Evolutionary conservation across 208 protist species (phyloP).

Genomic region (Kentomonas sorsogonicus): DNA sequence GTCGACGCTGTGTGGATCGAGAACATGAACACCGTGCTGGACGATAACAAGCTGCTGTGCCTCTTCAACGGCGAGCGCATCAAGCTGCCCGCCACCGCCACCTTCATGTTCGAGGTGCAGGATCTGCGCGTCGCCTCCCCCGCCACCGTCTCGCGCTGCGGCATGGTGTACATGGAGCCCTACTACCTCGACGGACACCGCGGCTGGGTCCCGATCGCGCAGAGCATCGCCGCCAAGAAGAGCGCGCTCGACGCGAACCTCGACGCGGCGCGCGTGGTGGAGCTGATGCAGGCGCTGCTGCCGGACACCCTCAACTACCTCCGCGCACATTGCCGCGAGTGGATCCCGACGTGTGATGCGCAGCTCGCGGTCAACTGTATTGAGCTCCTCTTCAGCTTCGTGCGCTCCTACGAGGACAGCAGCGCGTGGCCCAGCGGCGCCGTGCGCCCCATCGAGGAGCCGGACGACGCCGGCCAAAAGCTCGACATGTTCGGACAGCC

Average conservation of each 20-base stretch:
- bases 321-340: constrained; percentile 84
- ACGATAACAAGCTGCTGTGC: constrained; percentile 98
- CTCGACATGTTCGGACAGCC: constrained; percentile 5
- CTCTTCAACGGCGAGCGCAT: constrained; percentile 97
- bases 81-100: constrained; percentile 89
- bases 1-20: constrained; percentile 99
- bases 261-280: constrained; percentile 57
- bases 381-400: constrained; percentile 81
- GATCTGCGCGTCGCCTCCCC: constrained; percentile 96
- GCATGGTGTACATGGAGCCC: constrained; percentile 97
- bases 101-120: constrained; percentile 98
- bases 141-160: constrained; percentile 97
- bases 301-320: constrained; percentile 85
- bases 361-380: constrained; percentile 89
- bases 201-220: constrained; percentile 85
- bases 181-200: constrained; percentile 86
- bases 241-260: constrained; percentile 33
- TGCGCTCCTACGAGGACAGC: constrained; percentile 45
- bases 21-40: constrained; percentile 98
- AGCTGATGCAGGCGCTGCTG: constrained; percentile 68
- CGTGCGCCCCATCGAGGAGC: constrained; percentile 25
- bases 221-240: constrained; percentile 57
- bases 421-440: constrained; percentile 47
- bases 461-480: constrained; percentile 23
- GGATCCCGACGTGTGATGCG: constrained; percentile 84